Evolutionary conservation across 345 rosid genomes (phyloP), one percentile per base, ranked within the genome.

Genomic region (Moricandia moricandioides): DNA sequence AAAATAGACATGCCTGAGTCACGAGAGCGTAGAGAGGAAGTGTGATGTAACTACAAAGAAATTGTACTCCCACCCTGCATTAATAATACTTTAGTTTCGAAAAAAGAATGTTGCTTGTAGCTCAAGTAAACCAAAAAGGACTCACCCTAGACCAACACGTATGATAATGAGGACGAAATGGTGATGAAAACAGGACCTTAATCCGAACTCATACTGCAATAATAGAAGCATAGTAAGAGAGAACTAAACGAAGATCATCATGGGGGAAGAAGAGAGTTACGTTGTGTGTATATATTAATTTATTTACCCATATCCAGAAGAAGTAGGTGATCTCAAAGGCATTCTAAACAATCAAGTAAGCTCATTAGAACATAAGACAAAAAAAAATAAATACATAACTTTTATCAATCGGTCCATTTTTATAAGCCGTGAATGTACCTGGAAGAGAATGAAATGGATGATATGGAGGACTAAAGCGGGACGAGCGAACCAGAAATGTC

Each of bases 1-100:
- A 67, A 7, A 17, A 39, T 52, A 52, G 74, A 73, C 71, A 62
- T 73, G 88, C 99, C 96, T 92, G 99, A 72, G 99, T 90, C 34
- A 96, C 99, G 58, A 96, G 99, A 35, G 99, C 98, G 69, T 96
- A 96, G 30, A 95, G 89, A 40, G 98, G 99, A 62, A 95, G 97
- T 31, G 98, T 95, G 79, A 84, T 88, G 86, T 92, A 95, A 70
- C 96, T 92, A 82, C 97, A 90, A 16, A 92, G 76, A 74, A 95
- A 72, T 43, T 95, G 97, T 33, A 88, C 94, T 52, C 88, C 89
- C 43, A 88, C 63, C 72, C 99, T 92, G 85, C 65, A 55, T 51
- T 66, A 16, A 39, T 1, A 49, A 49, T 16, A 26, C 13, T 6
- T 24, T 40, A 7, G 16, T 24, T 24, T 39, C 11, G 1, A 29